phyloP scores from a whole-genome alignment of 169 alveolate genomes.

The Plasmodium gaboni region DNA sequence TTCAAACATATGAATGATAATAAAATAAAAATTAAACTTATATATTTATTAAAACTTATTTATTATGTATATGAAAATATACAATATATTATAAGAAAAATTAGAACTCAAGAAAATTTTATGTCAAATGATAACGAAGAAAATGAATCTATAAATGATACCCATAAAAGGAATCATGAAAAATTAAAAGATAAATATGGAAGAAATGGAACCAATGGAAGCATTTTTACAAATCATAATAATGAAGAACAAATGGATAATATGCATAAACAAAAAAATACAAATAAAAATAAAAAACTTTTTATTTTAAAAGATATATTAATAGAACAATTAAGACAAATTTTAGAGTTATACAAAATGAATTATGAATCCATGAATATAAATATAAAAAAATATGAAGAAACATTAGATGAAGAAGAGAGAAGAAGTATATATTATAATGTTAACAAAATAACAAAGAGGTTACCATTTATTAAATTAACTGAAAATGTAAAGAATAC shows the following conservation, averaged over 20 bases:
- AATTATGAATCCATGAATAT: constrained; percentile 70
- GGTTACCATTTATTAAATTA: constrained; percentile 47
- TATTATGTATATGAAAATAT: constrained; percentile 67
- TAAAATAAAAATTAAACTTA: constrained; percentile 45
- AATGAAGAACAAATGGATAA: not conserved
- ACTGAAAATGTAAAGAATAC: constrained; percentile 66
- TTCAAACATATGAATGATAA: constrained; percentile 63
- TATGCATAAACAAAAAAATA: not conserved
- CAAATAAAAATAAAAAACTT: not conserved
- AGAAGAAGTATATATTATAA: constrained; percentile 29
- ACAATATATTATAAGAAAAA: constrained; percentile 28
- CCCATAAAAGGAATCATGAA: not conserved
- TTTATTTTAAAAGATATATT: constrained; percentile 13
- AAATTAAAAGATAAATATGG: not conserved
- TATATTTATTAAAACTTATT: constrained; percentile 54
- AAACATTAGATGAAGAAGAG: constrained; percentile 41
- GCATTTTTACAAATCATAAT: too few species aligned
- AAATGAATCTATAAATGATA: not conserved
- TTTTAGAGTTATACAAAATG: constrained; percentile 45
- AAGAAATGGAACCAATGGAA: too few species aligned
- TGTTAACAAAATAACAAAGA: constrained; percentile 41
- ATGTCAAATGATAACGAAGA: too few species aligned
- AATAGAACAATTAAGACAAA: constrained; percentile 39
- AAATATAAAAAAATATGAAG: constrained; percentile 69
- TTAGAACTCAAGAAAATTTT: not conserved